Evolutionary conservation across 306 rosid species (phyloP).

Genomic region (Hippophae tibetana): DNA sequence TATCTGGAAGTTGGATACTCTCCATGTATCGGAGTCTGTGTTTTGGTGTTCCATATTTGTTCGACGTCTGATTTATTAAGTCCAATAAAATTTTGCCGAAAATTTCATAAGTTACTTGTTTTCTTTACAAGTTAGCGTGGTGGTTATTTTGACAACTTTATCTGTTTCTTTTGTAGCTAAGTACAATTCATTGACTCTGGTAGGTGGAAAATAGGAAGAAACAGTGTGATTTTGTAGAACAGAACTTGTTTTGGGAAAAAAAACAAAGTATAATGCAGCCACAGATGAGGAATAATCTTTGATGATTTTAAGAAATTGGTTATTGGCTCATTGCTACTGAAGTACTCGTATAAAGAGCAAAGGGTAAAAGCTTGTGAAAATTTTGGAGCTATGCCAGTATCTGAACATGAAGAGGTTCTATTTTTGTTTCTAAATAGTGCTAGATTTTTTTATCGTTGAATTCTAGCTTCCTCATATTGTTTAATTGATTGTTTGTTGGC

Average conservation of each 20-base stretch:
- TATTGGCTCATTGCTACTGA: conserved; percentile 17
- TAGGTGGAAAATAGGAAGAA: too few relatives aligned
- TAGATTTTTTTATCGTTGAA: conserved; percentile 38
- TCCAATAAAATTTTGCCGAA: background rate
- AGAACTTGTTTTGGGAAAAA: too few relatives aligned
- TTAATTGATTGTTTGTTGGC: conserved; percentile 69
- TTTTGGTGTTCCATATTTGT: too few relatives aligned
- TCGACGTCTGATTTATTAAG: too few relatives aligned
- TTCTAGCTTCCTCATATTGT: conserved; percentile 44
- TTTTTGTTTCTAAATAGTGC: conserved; percentile 31
- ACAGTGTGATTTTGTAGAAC: too few relatives aligned
- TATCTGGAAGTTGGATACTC: too few relatives aligned
- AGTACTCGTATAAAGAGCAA: conserved; percentile 14
- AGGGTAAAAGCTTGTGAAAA: conserved; percentile 30
- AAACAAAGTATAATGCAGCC: too few relatives aligned
- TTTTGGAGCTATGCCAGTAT: conserved; percentile 62
- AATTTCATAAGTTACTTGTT: background rate
- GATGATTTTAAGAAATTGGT: conserved; percentile 13
- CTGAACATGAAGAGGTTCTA: conserved; percentile 87
- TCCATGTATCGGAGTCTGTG: too few relatives aligned
- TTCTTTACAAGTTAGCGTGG: too few relatives aligned
- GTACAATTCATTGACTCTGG: too few relatives aligned
- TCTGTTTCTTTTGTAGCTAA: too few relatives aligned
- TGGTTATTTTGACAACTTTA: too few relatives aligned
- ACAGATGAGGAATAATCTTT: background rate